These are phyloP conservation scores for Immersiella caudata DNA, from an alignment of 495 filamentous ascomycete species.

Conservation along the genomic window DNA sequence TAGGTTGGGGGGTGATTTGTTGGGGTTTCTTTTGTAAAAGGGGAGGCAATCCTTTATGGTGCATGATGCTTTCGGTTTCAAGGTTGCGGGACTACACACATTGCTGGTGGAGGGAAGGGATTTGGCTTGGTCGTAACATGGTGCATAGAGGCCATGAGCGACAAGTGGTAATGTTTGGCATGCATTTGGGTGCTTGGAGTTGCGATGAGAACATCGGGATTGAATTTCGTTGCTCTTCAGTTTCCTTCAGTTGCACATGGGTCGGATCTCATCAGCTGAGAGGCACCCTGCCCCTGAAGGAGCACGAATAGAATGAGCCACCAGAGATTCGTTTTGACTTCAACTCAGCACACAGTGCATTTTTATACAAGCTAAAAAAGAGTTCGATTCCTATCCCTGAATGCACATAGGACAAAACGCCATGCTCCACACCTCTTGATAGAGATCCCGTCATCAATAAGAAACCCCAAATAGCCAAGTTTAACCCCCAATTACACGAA, in stretches of 20 bases:
- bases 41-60: neutral
- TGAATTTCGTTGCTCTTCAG: too few species aligned
- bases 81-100: too few species aligned
- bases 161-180: neutral
- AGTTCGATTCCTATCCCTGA: neutral
- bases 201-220: neutral
- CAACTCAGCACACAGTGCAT: too few species aligned
- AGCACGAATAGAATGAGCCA: too few species aligned
- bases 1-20: neutral
- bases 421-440: slow-evolving; percentile 5
- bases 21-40: neutral
- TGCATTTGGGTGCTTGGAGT: neutral
- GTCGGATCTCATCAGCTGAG: too few species aligned
- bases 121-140: neutral
- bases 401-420: slow-evolving; percentile 18
- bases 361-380: neutral
- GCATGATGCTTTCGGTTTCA: neutral
- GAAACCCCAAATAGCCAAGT: slow-evolving; percentile 6
- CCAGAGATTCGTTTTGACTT: too few species aligned
- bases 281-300: too few species aligned
- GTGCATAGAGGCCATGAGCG: neutral
- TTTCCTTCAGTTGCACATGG: too few species aligned
- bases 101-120: neutral
- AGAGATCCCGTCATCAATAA: slow-evolving; percentile 23
- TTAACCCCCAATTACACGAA: neutral